Evolutionary conservation across 73 alveolate species (phyloP), one percentile per base, ranked within the genome.

Genomic region (Paramecium primaurelia): DNA sequence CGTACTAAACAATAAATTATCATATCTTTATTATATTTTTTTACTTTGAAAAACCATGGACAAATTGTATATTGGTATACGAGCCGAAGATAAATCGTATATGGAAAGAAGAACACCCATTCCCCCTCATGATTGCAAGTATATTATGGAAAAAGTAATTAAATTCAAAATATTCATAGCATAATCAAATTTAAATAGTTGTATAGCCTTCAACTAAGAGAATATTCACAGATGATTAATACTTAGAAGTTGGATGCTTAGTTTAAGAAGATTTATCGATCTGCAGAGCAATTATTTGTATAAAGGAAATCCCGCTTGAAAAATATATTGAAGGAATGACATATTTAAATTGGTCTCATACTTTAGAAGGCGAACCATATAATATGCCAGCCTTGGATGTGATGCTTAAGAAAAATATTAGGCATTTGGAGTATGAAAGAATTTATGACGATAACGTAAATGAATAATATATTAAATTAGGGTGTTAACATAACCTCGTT

Each of bases 71-170:
- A 49, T 95, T 8, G 99, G 97, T 9, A 73, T 96, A 20, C 28
- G 93, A 75, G 92, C 97, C 11, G 99, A 96, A 59, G 92, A 64
- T 60, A 96, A 95, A 86, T 92, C 71, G 32, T 90, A 95, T 32
- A 96, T 98, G 99, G 99, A 97, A 85, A 59, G 98, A 30, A 73
- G 99, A 47, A 92, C 90, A n/a, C 95, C 99, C 5, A 49, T 97
- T 28, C 94, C 97, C 10, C 99, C 99, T 8, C 60, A 85, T 16
- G 97, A 95, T 26, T 97, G 94, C 38, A 59, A 95, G 38, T 37
- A 71, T 20, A 85, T 96, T 8, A 96, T 95, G 22, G 68, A 93
- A 22, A 91, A 92, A 30, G 97, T 73, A 86, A 34, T 44, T 59
- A 38, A 49, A 58, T 30, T 69, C 20, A 58, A 86, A 54, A 54